phyloP scores from a whole-genome alignment of 305 asterid genomes.

The Rubia tinctorum region DNA sequence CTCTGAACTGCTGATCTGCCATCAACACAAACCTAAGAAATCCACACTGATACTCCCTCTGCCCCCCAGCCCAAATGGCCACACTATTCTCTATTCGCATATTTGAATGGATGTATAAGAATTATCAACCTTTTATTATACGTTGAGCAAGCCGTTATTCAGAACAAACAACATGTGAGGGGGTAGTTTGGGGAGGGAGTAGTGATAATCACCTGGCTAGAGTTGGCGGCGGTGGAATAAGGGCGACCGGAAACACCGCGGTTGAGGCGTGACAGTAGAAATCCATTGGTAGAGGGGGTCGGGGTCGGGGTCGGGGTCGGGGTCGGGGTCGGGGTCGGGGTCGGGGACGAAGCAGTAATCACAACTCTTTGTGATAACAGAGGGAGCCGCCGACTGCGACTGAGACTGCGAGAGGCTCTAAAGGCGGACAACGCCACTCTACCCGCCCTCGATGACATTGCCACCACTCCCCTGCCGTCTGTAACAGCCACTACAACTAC shows the following conservation, averaged over 20 bases:
- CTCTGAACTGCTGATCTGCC: constrained; percentile 20
- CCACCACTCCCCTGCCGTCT: too few species aligned
- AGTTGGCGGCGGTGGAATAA: constrained; percentile 15
- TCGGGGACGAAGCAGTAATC: constrained; percentile 2
- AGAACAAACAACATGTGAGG: too few species aligned
- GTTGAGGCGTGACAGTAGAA: not conserved
- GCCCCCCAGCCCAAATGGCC: too few species aligned
- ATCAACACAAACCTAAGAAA: not conserved
- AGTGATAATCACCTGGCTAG: constrained; percentile 14
- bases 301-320: too few species aligned
- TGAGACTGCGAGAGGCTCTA: constrained; percentile 7
- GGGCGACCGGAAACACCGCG: not conserved
- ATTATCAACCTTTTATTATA: too few species aligned
- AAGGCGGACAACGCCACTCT: constrained; percentile 9
- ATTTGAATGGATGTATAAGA: too few species aligned
- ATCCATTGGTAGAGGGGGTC: not conserved
- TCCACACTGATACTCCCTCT: too few species aligned
- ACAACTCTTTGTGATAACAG: not conserved
- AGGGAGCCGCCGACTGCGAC: not conserved
- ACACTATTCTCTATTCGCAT: too few species aligned
- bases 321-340: too few species aligned
- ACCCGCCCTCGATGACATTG: constrained; percentile 5
- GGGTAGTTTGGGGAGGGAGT: too few species aligned
- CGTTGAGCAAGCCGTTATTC: too few species aligned
- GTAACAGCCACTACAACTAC: too few species aligned